Conservation (phyloP, 2,329 filamentous ascomycete genomes). For the Pseudocercospora pini-densiflorae region DNA sequence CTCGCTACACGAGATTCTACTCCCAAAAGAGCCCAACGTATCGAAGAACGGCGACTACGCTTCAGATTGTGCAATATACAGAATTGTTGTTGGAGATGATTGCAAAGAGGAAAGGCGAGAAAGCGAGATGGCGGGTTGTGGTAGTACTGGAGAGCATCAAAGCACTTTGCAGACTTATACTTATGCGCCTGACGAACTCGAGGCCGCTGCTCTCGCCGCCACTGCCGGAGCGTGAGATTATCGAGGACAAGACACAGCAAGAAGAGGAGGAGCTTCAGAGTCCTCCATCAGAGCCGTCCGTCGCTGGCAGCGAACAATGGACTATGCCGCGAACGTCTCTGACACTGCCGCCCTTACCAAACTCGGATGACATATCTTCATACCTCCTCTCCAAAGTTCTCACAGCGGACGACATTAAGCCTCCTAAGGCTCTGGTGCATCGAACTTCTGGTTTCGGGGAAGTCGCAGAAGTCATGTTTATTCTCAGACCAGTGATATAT, state of each 20-base stretch:
- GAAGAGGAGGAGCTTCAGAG: constrained; percentile 49
- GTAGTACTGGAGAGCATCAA: constrained; percentile 85
- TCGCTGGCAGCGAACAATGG: constrained; percentile 62
- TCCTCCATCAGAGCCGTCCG: constrained; percentile 47
- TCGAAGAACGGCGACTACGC: constrained; percentile 75
- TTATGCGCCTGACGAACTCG: constrained; percentile 81
- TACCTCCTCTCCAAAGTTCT: constrained; percentile 90
- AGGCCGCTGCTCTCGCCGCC: constrained; percentile 82
- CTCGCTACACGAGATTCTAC: constrained; percentile 69
- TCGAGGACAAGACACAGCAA: constrained; percentile 52
- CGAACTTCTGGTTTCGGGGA: constrained; percentile 74
- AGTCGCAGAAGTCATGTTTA: constrained; percentile 87
- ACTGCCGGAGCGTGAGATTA: constrained; percentile 80
- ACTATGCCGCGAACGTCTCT: constrained; percentile 93
- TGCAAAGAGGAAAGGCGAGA: constrained; percentile 82
- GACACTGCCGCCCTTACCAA: constrained; percentile 80
- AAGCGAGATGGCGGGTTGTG: constrained; percentile 81
- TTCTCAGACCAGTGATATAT: constrained; percentile 85
- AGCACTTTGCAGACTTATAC: constrained; percentile 77
- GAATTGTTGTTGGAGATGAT: constrained; percentile 98
- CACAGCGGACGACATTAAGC: constrained; percentile 95
- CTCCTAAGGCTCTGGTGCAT: constrained; percentile 84
- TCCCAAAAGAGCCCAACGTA: constrained; percentile 70
- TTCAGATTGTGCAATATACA: constrained; percentile 93
- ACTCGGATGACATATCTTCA: constrained; percentile 77